A percentile compares a stretch with the other conserved stretches of the same genome.
phyloP scores from a whole-genome alignment of 2,329 filamentous ascomycete species.

The Aspergillus sp. region DNA sequence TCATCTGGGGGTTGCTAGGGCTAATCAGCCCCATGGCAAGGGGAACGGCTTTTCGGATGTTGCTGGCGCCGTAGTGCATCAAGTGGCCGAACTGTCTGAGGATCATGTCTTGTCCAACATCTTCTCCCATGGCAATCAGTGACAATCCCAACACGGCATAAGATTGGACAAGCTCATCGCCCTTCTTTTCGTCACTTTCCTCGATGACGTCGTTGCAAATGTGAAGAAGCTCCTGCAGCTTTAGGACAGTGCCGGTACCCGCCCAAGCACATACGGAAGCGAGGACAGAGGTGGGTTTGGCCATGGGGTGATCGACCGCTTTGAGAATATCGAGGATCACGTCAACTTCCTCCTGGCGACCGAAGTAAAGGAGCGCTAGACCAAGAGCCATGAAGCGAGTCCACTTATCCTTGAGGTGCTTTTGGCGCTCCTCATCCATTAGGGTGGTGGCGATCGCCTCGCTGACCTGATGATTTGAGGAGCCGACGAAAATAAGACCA shows the following conservation, averaged over 20 bases:
- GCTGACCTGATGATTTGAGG: slow-evolving; percentile 84
- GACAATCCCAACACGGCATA: slow-evolving; percentile 95
- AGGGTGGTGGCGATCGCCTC: slow-evolving; percentile 90
- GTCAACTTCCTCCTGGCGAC: slow-evolving; percentile 97
- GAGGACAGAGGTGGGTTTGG: slow-evolving; percentile 89
- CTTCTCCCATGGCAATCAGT: slow-evolving; percentile 95
- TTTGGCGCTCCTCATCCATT: slow-evolving; percentile 87
- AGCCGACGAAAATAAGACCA: slow-evolving; percentile 89
- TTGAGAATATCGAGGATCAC: slow-evolving; percentile 96
- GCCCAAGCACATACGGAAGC: slow-evolving; percentile 98
- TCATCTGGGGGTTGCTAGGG: slow-evolving; percentile 99
- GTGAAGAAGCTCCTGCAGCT: slow-evolving; percentile 94
- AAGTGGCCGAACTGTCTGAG: slow-evolving; percentile 94
- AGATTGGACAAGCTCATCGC: slow-evolving; percentile 90
- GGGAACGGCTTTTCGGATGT: slow-evolving; percentile 94
- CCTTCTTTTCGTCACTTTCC: slow-evolving; percentile 90
- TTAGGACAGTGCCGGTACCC: slow-evolving; percentile 92
- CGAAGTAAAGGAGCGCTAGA: slow-evolving; percentile 90
- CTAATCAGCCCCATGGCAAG: slow-evolving; percentile 95
- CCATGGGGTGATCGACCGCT: slow-evolving; percentile 94
- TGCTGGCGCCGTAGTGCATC: slow-evolving; percentile 98
- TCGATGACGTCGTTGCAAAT: slow-evolving; percentile 98
- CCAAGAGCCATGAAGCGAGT: slow-evolving; percentile 94
- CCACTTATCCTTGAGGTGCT: slow-evolving; percentile 96
- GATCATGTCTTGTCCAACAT: slow-evolving; percentile 98